Percentiles rank a stretch among this genome's conserved stretches.
Conservation (phyloP, 495 filamentous ascomycete species). For the Tuber aestivum region DNA sequence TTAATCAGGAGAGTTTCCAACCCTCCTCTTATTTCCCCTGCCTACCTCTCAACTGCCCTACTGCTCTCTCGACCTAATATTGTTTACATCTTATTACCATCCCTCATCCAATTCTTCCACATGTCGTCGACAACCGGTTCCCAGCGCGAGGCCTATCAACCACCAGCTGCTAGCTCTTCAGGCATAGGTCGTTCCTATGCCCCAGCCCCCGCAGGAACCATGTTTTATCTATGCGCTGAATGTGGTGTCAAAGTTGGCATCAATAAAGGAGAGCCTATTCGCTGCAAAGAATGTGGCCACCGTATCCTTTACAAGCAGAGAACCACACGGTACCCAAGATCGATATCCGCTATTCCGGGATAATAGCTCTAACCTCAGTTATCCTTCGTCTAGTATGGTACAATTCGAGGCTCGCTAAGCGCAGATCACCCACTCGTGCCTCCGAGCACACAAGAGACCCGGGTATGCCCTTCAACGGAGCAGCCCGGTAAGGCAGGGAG, state of each 20-base stretch:
- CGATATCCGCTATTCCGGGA: neutral
- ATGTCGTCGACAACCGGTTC: conserved; percentile 9
- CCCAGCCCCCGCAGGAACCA: conserved; percentile 45
- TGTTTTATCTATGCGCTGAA: conserved; percentile 88
- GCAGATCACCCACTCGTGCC: neutral
- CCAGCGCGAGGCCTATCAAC: conserved; percentile 56
- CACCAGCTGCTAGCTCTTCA: conserved; percentile 46
- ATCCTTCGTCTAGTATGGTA: conserved; percentile 62
- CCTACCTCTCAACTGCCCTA: neutral
- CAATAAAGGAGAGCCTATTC: conserved; percentile 77
- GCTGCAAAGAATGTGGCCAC: conserved; percentile 94
- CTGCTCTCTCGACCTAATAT: neutral
- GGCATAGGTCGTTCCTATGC: conserved; percentile 39
- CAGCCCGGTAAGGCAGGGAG: neutral
- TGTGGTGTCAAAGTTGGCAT: conserved; percentile 77
- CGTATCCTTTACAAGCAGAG: conserved; percentile 96
- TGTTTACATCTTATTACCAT: neutral
- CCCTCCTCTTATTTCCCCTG: neutral
- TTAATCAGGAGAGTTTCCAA: neutral
- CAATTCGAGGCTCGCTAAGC: conserved; percentile 87
- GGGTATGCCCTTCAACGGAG: neutral
- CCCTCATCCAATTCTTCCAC: neutral
- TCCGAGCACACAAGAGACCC: neutral
- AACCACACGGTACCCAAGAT: conserved; percentile 76
- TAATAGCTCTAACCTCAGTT: conserved; percentile 8